Evolutionary conservation across 2,329 filamentous ascomycete genomes (phyloP), one percentile per base, ranked within the genome.

Genomic region (Colletotrichum sp.): DNA sequence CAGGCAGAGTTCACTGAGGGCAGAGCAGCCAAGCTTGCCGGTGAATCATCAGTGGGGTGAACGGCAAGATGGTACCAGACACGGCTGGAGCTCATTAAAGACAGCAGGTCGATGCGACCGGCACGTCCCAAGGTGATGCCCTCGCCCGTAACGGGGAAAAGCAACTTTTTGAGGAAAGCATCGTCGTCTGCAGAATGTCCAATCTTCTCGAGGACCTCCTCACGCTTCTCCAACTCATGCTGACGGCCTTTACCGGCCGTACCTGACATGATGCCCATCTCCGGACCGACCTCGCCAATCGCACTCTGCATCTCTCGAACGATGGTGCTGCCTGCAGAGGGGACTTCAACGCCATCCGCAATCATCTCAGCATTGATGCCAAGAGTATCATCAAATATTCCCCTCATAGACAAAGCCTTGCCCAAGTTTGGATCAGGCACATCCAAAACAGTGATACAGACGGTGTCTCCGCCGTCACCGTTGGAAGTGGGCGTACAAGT

Each of bases 341-440:
- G 85, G 3, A 97, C 89, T n/a, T 94, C 90, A 1, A 99, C 90
- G 12, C 97, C 97, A 77, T 99, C 97, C 75, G 96, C 93, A 80
- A 96, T 98, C 96, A 99, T 98, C 86, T 99, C 97, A 0, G 93
- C 90, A 78, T 98, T 98, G 85, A 99, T 98, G 66, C 97, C 97
- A 24, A 93, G 87, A n/a, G 88, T 91, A 78, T 98, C 97, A 77
- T 99, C 96, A 78, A 99, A 99, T 43, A 98, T 91, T 16, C 94
- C 95, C 51, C 95, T 94, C 86, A 99, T 91, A 15, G 94, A 92
- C n/a, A 97, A 84, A 0, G 96, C 97, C 83, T 97, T 98, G 72
- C 94, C 95, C 1, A 99, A 87, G 2, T 90, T 88, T 34, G 94
- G 92, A 76, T 93, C 91, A 0, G 97, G 95, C 11, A 98, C 89